These are phyloP conservation scores for Colletotrichum echinochloae DNA, from an alignment of 2,329 filamentous ascomycete species.

Conservation along the genomic window DNA sequence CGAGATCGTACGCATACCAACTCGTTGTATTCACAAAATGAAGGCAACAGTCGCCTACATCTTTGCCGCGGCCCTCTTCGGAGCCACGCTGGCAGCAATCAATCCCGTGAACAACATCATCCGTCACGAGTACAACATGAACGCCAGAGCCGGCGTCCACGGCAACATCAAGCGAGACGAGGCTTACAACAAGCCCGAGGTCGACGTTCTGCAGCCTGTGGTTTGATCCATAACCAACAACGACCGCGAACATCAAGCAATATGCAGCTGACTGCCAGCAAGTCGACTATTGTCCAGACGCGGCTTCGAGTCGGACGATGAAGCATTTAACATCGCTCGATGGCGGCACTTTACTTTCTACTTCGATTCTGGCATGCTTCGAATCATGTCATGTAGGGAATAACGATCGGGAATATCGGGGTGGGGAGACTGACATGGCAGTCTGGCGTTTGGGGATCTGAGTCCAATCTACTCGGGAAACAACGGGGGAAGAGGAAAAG, in stretches of 20 bases:
- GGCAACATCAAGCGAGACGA: slow-evolving; percentile 21
- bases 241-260: too few species aligned
- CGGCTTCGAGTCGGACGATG: not conserved
- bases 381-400: slow-evolving; percentile 28
- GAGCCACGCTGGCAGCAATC: slow-evolving; percentile 30
- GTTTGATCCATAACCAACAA: not conserved
- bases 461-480: not conserved
- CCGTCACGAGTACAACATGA: slow-evolving; percentile 38
- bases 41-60: slow-evolving; percentile 31
- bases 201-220: slow-evolving; percentile 23
- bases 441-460: slow-evolving; percentile 23
- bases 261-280: not conserved
- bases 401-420: slow-evolving; percentile 16
- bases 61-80: slow-evolving; percentile 29
- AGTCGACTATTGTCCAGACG: not conserved
- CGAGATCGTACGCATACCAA: not conserved
- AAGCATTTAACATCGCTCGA: not conserved
- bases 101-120: slow-evolving; percentile 39
- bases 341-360: not conserved
- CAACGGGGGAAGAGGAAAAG: too few species aligned
- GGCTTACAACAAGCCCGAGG: not conserved
- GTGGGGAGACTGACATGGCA: not conserved
- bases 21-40: slow-evolving; percentile 11
- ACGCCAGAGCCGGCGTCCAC: slow-evolving; percentile 35
- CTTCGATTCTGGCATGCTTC: slow-evolving; percentile 31